Base-by-base conservation (phyloP, 176 grass and related monocot genomes). In the Otatea glauca region DNA sequence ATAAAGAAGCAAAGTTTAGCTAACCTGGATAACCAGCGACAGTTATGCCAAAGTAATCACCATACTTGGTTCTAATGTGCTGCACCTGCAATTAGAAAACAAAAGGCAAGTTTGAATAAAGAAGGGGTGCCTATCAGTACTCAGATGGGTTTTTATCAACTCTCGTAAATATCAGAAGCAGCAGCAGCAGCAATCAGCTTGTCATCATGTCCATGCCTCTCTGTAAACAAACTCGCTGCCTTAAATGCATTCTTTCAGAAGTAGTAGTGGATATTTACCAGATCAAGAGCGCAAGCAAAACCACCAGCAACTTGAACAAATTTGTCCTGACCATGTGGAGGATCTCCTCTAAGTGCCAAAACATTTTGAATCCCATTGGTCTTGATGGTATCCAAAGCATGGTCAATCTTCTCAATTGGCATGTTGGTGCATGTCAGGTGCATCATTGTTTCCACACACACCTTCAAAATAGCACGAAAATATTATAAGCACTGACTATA, bases 391-490 rank as follows among this genome's bases (percentile, higher is more conserved):
- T 92, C 70, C 76, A 97, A 87, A 72, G 91, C 94, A 88, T 88
- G 85, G 51, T 97, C 89, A 37, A 97, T 97, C 80, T 97, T 93
- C 86, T 97, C 94, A 44, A 97, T 78, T 41, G 89, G 94, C 94
- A 97, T 97, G 78, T 97, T 97, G 60, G 91, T 97, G 79, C 94
- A 97, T 83, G 94, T 97, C 81, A 97, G 84, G 68, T 97, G 94
- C 94, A 97, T 97, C 94, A 97, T 97, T 68, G 94, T 90, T 91
- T 97, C 94, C 56, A 97, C 94, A 3, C 94, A 97, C 5, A 97
- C 80, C 94, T 97, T 61, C 58, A 84, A 76, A 85, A 83, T 53
- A 54, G 6, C 49, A 87, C 44, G 53, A 23, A 84, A 54, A 64
- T 61, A 44, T 42, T 78, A 75, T 7, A 76, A 35, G 0, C 14